These are phyloP conservation scores for Penicillium macrosclerotiorum DNA, from an alignment of 495 filamentous ascomycete genomes.

Conservation along the genomic window DNA sequence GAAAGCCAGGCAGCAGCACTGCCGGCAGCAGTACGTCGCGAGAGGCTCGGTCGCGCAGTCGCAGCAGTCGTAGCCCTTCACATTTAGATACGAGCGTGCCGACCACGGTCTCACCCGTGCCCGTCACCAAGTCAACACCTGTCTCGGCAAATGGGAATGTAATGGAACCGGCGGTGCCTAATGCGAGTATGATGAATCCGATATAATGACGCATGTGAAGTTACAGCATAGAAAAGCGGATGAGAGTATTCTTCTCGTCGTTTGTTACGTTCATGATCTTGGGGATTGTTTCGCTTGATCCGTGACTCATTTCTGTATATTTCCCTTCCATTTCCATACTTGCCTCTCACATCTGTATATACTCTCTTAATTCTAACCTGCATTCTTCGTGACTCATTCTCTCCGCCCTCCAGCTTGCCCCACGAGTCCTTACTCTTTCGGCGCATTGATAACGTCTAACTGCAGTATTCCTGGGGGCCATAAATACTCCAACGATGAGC, in stretches of 20 bases:
- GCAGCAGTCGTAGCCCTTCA: slow-evolving; percentile 31
- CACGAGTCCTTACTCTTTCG: no score
- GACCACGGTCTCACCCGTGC: slow-evolving; percentile 23
- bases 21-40: slow-evolving; percentile 25
- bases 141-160: neutral
- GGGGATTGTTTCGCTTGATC: neutral
- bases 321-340: neutral
- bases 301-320: neutral
- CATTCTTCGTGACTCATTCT: no score
- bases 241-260: neutral
- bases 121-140: slow-evolving; percentile 24
- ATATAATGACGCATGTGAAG: slow-evolving; percentile 27
- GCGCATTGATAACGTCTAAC: no score
- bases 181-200: slow-evolving; percentile 43
- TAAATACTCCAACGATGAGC: neutral
- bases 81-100: slow-evolving; percentile 25
- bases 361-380: no score
- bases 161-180: slow-evolving; percentile 31
- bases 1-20: slow-evolving; percentile 33
- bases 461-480: no score
- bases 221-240: slow-evolving; percentile 14
- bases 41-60: slow-evolving; percentile 31
- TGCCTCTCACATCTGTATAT: no score
- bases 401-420: no score
- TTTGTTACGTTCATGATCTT: neutral